These are phyloP conservation scores for Phialocephala sp. DNA, from an alignment of 2,329 filamentous ascomycete genomes.

Conservation along the genomic window DNA sequence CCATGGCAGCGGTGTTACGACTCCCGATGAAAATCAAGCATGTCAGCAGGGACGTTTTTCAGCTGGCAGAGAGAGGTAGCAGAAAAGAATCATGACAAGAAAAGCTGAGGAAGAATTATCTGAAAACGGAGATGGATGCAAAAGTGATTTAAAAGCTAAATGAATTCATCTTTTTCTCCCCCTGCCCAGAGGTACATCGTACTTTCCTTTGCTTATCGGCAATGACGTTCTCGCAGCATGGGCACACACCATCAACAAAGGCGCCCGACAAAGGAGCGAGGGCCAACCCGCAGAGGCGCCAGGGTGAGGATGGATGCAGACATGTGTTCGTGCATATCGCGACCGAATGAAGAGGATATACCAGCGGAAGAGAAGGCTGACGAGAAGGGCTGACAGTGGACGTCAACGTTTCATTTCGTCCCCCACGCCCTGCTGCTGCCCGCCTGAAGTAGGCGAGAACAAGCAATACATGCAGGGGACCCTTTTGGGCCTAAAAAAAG, in stretches of 20 bases:
- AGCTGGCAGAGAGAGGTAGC: slow-evolving; percentile 17
- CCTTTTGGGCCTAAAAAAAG: background rate
- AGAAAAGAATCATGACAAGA: background rate
- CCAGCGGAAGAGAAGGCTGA: background rate
- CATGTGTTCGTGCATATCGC: background rate
- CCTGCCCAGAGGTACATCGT: background rate
- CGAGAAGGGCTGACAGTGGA: background rate
- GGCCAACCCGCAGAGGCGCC: background rate
- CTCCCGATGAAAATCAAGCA: background rate
- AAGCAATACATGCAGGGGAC: background rate
- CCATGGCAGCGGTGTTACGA: slow-evolving; percentile 4
- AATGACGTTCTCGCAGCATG: background rate
- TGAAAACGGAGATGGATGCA: background rate
- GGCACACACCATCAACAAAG: background rate
- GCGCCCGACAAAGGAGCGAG: background rate
- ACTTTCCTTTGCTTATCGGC: background rate
- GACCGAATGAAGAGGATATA: slow-evolving; percentile 11
- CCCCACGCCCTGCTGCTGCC: slow-evolving; percentile 3
- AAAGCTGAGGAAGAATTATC: slow-evolving; percentile 4
- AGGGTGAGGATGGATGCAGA: background rate
- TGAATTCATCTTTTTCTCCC: background rate
- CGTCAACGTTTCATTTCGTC: slow-evolving; percentile 1
- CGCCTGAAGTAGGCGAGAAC: background rate
- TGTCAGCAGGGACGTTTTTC: slow-evolving; percentile 9
- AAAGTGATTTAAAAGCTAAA: slow-evolving; percentile 4